Conservation (phyloP, 768 basidiomycete species). For the Neoboletus brunneissimus region DNA sequence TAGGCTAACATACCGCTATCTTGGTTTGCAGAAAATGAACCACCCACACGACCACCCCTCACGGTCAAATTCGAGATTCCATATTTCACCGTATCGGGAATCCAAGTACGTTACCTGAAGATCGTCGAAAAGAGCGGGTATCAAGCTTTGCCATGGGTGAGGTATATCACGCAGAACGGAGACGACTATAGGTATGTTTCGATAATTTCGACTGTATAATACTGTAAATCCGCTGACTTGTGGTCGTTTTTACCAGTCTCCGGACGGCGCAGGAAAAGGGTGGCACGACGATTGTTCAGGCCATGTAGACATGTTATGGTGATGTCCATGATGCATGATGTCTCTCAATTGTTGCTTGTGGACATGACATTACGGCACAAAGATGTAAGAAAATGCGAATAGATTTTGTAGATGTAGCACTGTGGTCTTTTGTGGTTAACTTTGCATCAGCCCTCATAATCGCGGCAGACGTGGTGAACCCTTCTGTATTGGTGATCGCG, state of each 20-base stretch:
- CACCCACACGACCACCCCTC: constrained; percentile 80
- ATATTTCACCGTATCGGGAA: constrained; percentile 96
- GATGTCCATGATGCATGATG: not conserved
- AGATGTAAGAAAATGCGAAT: not conserved
- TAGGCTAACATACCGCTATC: constrained; percentile 33
- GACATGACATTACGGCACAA: not conserved
- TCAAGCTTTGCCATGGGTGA: constrained; percentile 93
- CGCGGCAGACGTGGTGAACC: too few relatives aligned
- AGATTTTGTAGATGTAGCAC: not conserved
- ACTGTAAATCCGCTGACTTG: not conserved
- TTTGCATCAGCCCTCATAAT: not conserved
- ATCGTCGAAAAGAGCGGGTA: constrained; percentile 99
- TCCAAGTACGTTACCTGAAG: constrained; percentile 97
- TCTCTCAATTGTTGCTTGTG: not conserved
- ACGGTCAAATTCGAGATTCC: constrained; percentile 98
- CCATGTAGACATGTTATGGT: constrained; percentile 6
- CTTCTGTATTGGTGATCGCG: too few relatives aligned
- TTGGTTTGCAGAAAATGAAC: constrained; percentile 60
- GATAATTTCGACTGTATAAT: not conserved
- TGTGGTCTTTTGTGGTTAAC: not conserved
- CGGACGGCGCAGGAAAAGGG: constrained; percentile 76
- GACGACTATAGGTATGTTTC: constrained; percentile 78
- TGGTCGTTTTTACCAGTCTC: constrained; percentile 35
- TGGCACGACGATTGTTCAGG: constrained; percentile 53
- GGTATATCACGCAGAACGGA: constrained; percentile 90